Base-by-base conservation (phyloP, 495 filamentous ascomycete species). In the Talaromyces wortmannii region DNA sequence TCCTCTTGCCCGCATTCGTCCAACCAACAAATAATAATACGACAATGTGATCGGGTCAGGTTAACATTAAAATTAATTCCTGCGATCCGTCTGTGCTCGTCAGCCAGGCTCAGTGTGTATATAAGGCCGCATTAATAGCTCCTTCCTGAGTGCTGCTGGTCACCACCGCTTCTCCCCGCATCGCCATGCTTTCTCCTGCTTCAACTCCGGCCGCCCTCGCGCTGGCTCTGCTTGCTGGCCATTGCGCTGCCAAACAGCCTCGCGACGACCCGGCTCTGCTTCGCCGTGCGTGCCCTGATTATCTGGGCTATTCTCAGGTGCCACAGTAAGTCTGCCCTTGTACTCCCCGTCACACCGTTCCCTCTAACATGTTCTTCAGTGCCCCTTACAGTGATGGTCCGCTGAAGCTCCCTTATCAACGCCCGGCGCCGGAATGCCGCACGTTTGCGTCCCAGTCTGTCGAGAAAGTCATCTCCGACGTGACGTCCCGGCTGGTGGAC, bases 361-460 rank as follows among this genome's bases (percentile, higher is more conserved):
- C 15, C 15, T 36, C 23, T 46, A 23, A 7, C 6, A 44, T 3
- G 16, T 42, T 17, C 6, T 17, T 46, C 46, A 91, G 89, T 65
- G 77, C 75, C 31, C 92, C 94, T 10, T 83, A 85, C 55, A 94
- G 89, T 70, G 79, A 83, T 13, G 95, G 94, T 2, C 84, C 84
- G 7, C 76, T 95, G 61, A 75, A 78, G 15, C 78, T 99, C 5
- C 92, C 94, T n/a, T 97, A 83, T 69, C 94, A 99, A 67, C 81
- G 94, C 46, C 94, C 94, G 4, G 77, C 83, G 2, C 72, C 71
- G 36, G 78, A 83, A 61, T 99, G 94, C 65, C 88, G 94, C 51
- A 95, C 92, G 0, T 99, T 97, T 72, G 76, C 81, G 36, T 96
- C 91, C 0, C 78, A 87, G 1, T 77, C 85, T 0, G 92, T 97